Evolutionary conservation across 2,329 filamentous ascomycete genomes (phyloP).

Genomic region (Pyrenophora graminea): DNA sequence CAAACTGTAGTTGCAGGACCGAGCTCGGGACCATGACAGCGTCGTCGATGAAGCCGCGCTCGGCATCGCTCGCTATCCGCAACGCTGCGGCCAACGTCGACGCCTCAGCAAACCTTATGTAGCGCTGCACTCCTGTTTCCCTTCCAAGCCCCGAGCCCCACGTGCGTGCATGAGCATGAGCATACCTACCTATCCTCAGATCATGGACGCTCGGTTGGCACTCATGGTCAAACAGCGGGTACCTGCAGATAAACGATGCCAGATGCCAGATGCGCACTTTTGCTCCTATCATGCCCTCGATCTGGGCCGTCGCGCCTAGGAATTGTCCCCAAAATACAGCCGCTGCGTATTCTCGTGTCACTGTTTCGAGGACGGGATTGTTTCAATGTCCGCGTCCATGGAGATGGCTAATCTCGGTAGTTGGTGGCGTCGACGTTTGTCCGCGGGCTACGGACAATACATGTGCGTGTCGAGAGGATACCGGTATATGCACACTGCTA

Average conservation of each 20-base stretch:
- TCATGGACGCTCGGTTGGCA: background rate
- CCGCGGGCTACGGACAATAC: background rate
- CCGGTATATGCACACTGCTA: no score
- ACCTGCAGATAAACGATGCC: conserved; percentile 8
- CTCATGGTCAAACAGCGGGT: conserved; percentile 3
- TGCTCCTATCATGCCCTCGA: background rate
- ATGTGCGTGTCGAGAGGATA: background rate
- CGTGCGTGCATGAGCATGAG: background rate
- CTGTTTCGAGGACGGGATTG: conserved; percentile 2
- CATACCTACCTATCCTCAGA: background rate
- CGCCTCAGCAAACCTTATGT: no score
- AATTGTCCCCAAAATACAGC: conserved; percentile 7
- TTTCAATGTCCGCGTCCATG: conserved; percentile 8
- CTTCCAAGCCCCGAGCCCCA: no score
- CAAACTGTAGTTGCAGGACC: no score
- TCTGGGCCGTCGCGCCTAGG: conserved; percentile 2
- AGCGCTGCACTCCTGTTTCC: no score
- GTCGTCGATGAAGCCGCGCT: no score
- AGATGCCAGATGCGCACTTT: background rate
- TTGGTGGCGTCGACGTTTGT: background rate
- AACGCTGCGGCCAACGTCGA: no score
- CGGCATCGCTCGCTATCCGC: no score
- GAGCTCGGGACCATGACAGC: no score
- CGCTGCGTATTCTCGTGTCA: background rate
- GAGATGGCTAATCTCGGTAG: background rate